A percentile compares a stretch with the other conserved stretches of the same genome.
phyloP scores from a whole-genome alignment of 306 rosid genomes.

The Datisca glomerata region DNA sequence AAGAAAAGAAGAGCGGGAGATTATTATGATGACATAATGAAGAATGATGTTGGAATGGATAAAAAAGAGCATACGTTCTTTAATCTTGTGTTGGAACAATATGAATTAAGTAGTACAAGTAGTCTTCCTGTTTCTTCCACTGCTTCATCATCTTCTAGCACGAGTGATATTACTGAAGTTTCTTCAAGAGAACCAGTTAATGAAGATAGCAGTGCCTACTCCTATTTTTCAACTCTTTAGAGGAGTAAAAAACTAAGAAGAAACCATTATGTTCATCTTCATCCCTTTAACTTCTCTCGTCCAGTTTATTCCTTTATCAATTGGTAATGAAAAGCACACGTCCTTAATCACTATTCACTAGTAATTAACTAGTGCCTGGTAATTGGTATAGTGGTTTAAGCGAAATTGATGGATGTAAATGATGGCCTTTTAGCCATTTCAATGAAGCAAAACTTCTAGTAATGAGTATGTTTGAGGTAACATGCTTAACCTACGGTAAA shows the following conservation, averaged over 20 bases:
- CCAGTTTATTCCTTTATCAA: background rate
- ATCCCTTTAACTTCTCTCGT: background rate
- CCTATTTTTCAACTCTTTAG: background rate
- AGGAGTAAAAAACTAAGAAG: no score
- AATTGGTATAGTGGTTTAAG: no score
- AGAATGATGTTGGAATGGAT: no score
- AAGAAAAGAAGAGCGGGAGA: slow-evolving; percentile 36
- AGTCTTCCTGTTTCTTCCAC: slow-evolving; percentile 5
- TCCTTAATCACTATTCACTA: background rate
- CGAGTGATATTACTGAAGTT: slow-evolving; percentile 31
- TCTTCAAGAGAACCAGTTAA: slow-evolving; percentile 26
- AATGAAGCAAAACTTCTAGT: no score
- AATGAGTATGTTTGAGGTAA: no score
- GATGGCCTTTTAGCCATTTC: no score
- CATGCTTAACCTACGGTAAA: no score
- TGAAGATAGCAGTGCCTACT: slow-evolving; percentile 19
- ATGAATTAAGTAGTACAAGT: no score
- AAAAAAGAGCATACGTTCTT: no score
- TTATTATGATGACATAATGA: background rate
- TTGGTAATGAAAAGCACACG: background rate
- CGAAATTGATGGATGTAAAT: background rate
- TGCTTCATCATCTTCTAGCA: slow-evolving; percentile 65
- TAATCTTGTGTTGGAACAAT: no score
- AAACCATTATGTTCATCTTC: no score
- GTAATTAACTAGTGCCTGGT: background rate